Evolutionary conservation across 2,329 filamentous ascomycete species (phyloP).

Genomic region (Apiospora sp.): DNA sequence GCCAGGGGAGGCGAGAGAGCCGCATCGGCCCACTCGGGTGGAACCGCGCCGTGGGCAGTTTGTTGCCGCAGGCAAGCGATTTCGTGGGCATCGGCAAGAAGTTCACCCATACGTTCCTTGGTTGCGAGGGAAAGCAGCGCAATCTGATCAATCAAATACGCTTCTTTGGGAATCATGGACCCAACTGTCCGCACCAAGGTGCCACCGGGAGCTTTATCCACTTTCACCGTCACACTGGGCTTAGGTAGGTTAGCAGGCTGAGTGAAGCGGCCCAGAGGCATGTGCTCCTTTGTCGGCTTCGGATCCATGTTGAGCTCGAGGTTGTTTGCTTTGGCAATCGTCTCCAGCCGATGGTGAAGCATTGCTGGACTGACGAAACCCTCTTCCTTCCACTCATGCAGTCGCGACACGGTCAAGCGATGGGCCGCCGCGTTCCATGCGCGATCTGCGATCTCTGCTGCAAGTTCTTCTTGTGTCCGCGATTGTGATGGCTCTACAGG

Average conservation of each 20-base stretch:
- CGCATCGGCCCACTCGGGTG: conserved; percentile 77
- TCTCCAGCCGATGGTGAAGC: conserved; percentile 64
- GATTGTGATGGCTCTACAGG: conserved; percentile 55
- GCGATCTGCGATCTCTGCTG: conserved; percentile 69
- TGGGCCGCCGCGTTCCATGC: conserved; percentile 73
- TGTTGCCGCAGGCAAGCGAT: conserved; percentile 76
- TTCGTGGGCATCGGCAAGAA: conserved; percentile 79
- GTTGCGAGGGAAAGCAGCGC: conserved; percentile 83
- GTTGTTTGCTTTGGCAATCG: conserved; percentile 65
- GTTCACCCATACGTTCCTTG: conserved; percentile 77
- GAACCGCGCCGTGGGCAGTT: conserved; percentile 81
- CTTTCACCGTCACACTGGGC: conserved; percentile 62
- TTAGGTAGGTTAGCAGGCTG: conserved; percentile 57
- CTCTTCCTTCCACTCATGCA: conserved; percentile 76
- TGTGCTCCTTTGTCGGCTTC: conserved; percentile 51
- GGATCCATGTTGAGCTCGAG: conserved; percentile 63
- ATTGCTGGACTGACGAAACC: conserved; percentile 71
- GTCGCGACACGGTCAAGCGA: conserved; percentile 64
- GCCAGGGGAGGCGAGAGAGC: conserved; percentile 55
- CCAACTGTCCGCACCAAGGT: conserved; percentile 69
- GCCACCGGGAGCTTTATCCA: conserved; percentile 65
- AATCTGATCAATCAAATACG: conserved; percentile 81
- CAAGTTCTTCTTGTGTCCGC: conserved; percentile 67
- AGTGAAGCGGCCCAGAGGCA: conserved; percentile 57
- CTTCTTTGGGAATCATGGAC: conserved; percentile 77